Conservation (phyloP, 2,329 filamentous ascomycete species). For the Aspergillus clavatus region DNA sequence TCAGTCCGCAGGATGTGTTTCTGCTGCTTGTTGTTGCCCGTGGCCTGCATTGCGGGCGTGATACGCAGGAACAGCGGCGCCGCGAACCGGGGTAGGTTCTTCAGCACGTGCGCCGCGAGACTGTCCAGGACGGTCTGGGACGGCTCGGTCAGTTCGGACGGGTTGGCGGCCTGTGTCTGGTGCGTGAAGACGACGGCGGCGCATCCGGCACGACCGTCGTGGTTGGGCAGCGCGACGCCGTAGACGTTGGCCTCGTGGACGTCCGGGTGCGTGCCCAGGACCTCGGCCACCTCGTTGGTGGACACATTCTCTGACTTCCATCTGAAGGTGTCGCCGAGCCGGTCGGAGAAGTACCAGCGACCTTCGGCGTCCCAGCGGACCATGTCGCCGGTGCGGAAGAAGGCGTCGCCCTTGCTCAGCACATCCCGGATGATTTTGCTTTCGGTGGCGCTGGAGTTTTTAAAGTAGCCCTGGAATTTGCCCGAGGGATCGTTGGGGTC, state of each 20-base stretch:
- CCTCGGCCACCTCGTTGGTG: constrained; percentile 74
- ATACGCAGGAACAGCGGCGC: constrained; percentile 73
- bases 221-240: constrained; percentile 70
- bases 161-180: constrained; percentile 23
- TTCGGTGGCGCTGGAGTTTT: constrained; percentile 64
- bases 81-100: constrained; percentile 65
- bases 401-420: constrained; percentile 70
- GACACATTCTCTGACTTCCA: constrained; percentile 77
- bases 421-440: constrained; percentile 72
- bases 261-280: constrained; percentile 60
- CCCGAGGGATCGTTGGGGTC: constrained; percentile 59
- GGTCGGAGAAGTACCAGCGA: constrained; percentile 71
- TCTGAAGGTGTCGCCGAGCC: constrained; percentile 51
- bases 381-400: constrained; percentile 80
- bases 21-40: constrained; percentile 85
- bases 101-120: constrained; percentile 56
- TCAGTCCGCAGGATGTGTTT: constrained; percentile 68
- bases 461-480: constrained; percentile 78
- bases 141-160: constrained; percentile 23
- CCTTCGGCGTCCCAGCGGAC: constrained; percentile 67
- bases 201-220: constrained; percentile 80
- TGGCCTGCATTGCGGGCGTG: constrained; percentile 59
- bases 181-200: constrained; percentile 62
- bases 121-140: constrained; percentile 49
- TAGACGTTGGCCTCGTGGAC: constrained; percentile 82